Percentiles rank a stretch among this genome's conserved stretches.
These are phyloP conservation scores for Neoboletus subvelutipes DNA, from an alignment of 768 basidiomycete species.

Conservation along the genomic window DNA sequence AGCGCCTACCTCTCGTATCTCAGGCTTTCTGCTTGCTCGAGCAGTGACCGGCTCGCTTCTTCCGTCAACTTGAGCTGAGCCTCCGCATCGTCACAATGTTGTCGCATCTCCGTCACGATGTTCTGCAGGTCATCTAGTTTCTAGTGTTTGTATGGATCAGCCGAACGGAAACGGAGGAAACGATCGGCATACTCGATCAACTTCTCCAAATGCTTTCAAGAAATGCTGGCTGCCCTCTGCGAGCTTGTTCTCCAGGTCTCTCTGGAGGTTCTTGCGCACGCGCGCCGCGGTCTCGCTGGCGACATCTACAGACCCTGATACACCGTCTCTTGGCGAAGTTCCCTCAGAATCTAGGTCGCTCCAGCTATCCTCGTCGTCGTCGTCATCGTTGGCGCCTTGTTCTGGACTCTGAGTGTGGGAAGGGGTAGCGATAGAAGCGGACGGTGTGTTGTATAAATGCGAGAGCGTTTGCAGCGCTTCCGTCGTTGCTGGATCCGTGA, in stretches of 20 bases:
- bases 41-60: conserved; percentile 70
- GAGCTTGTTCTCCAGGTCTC: conserved; percentile 83
- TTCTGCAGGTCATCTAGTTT: conserved; percentile 79
- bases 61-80: conserved; percentile 71
- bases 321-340: conserved; percentile 8
- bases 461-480: conserved; percentile 86
- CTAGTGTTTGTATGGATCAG: conserved; percentile 41
- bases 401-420: neutral
- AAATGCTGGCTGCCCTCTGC: conserved; percentile 82
- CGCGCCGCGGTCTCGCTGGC: conserved; percentile 66
- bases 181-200: conserved; percentile 71
- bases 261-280: conserved; percentile 75
- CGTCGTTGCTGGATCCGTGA: conserved; percentile 70
- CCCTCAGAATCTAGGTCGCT: conserved; percentile 20
- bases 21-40: conserved; percentile 81
- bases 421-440: conserved; percentile 18
- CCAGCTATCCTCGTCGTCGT: conserved; percentile 36
- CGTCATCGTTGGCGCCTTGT: conserved; percentile 34
- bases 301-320: conserved; percentile 26
- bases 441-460: conserved; percentile 57
- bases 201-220: conserved; percentile 79
- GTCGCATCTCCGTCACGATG: conserved; percentile 78
- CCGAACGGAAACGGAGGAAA: neutral
- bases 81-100: conserved; percentile 82
- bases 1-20: conserved; percentile 63